Conservation (phyloP, 169 alveolate genomes). For the Babesia bigemina region DNA sequence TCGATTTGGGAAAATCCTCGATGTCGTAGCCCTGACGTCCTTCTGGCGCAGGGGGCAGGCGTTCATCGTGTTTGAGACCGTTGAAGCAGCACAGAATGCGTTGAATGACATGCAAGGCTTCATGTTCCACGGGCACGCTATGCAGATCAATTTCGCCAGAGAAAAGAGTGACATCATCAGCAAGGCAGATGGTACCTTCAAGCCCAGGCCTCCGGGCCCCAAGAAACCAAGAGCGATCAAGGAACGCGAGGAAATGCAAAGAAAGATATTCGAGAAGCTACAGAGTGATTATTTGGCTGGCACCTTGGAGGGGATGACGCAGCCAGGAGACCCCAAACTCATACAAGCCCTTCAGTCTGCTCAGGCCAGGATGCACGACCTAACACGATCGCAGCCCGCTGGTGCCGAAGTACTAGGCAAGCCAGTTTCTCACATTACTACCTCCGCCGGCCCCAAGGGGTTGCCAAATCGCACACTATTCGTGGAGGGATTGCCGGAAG, state of each 20-base stretch:
- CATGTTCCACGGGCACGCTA: slow-evolving; percentile 74
- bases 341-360: slow-evolving; percentile 34
- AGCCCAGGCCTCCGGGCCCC: slow-evolving; percentile 77
- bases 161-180: slow-evolving; percentile 79
- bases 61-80: slow-evolving; percentile 75
- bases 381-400: slow-evolving; percentile 1
- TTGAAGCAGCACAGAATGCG: slow-evolving; percentile 79
- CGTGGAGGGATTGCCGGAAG: slow-evolving; percentile 82
- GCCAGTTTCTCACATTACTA: neutral
- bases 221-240: slow-evolving; percentile 79
- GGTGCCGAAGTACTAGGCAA: slow-evolving; percentile 7
- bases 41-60: slow-evolving; percentile 87
- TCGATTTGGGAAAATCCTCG: slow-evolving; percentile 73
- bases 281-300: slow-evolving; percentile 71
- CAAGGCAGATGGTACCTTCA: slow-evolving; percentile 80
- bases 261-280: slow-evolving; percentile 67
- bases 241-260: slow-evolving; percentile 77
- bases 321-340: slow-evolving; percentile 36
- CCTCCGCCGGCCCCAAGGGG: slow-evolving; percentile 19
- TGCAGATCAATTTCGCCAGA: slow-evolving; percentile 79
- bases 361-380: slow-evolving; percentile 28
- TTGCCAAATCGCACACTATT: slow-evolving; percentile 72
- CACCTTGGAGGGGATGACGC: slow-evolving; percentile 33
- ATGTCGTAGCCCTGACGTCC: slow-evolving; percentile 80
- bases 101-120: slow-evolving; percentile 77